Evolutionary conservation across 208 protist genomes (phyloP).

Genomic region (Acanthamoeba triangularis): DNA sequence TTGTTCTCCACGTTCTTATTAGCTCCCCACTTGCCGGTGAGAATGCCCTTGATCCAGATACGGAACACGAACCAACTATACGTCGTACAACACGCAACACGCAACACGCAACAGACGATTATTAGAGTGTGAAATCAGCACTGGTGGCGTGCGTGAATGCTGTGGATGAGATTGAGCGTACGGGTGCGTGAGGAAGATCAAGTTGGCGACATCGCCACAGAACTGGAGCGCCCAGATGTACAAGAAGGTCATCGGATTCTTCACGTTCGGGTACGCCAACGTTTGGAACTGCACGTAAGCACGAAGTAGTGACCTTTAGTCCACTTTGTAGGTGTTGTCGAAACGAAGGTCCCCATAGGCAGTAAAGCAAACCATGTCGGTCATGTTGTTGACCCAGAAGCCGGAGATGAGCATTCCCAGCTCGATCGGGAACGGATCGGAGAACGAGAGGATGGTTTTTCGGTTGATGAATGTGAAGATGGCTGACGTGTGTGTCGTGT

Average conservation of each 20-base stretch:
- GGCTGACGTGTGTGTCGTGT: background rate
- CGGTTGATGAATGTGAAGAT: constrained; percentile 35
- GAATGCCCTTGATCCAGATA: constrained; percentile 37
- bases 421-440: constrained; percentile 79
- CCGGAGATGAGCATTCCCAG: constrained; percentile 78
- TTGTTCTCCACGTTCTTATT: constrained; percentile 22
- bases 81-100: too few species aligned
- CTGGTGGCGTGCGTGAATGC: background rate
- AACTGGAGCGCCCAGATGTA: constrained; percentile 73
- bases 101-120: background rate
- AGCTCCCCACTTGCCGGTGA: constrained; percentile 52
- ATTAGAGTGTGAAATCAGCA: too few species aligned
- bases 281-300: constrained; percentile 40
- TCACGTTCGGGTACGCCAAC: constrained; percentile 77
- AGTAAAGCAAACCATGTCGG: constrained; percentile 77
- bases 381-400: constrained; percentile 82
- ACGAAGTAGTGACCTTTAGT: background rate
- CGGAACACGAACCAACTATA: constrained; percentile 68
- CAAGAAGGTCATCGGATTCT: constrained; percentile 57
- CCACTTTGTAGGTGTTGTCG: background rate
- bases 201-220: constrained; percentile 76
- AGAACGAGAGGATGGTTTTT: constrained; percentile 38
- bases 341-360: too few species aligned
- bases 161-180: background rate
- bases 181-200: constrained; percentile 79